Percentiles rank a stretch among this genome's conserved stretches.
These are phyloP conservation scores for Citrus medica DNA, from an alignment of 345 rosid genomes.

Conservation along the genomic window DNA sequence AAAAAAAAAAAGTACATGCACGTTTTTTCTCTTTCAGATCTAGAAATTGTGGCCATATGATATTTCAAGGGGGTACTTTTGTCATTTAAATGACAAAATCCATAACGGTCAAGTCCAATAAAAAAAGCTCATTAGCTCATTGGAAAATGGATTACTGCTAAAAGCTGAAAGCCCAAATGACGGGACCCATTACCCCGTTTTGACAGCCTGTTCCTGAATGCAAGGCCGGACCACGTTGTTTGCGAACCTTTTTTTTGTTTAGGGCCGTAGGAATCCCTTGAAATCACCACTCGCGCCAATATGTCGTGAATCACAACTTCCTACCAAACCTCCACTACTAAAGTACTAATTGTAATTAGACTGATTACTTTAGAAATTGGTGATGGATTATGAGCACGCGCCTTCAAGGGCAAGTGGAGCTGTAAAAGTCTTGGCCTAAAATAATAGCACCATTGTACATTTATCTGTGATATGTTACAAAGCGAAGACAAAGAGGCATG, in stretches of 20 bases:
- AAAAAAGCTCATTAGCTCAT: background rate
- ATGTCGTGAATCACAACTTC: background rate
- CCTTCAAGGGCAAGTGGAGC: background rate
- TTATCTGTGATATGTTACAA: background rate
- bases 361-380: no score
- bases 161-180: background rate
- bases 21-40: no score
- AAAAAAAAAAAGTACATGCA: no score
- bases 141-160: slow-evolving; percentile 11
- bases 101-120: background rate
- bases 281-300: background rate
- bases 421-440: no score
- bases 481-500: slow-evolving; percentile 27
- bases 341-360: no score
- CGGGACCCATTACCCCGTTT: background rate
- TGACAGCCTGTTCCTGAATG: slow-evolving; percentile 17
- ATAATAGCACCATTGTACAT: no score
- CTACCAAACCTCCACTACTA: no score
- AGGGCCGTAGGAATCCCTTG: no score
- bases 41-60: no score
- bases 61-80: background rate
- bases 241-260: no score
- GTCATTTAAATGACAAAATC: background rate
- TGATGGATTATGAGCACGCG: background rate
- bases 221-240: background rate